Percentiles rank a stretch among this genome's conserved stretches.
Conservation (phyloP, 768 basidiomycete genomes). For the Leccinum obscurum region DNA sequence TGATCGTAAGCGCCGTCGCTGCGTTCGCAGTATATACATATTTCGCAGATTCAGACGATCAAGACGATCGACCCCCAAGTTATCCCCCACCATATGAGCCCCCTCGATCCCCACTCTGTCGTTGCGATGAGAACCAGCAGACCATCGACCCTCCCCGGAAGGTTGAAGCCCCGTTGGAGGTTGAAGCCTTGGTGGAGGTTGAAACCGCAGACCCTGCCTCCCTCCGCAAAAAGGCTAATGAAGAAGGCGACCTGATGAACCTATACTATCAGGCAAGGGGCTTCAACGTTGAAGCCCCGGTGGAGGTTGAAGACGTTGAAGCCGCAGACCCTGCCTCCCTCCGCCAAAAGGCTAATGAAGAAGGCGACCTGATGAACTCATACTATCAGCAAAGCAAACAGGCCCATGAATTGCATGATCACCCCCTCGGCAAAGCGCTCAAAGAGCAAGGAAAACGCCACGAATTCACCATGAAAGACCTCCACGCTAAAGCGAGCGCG, state of each 20-base stretch:
- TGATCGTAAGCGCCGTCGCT: constrained; percentile 11
- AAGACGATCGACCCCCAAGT: constrained; percentile 5
- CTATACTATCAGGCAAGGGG: constrained; percentile 44
- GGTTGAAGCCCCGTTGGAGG: neutral
- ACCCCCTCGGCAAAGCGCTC: constrained; percentile 32
- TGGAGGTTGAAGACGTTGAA: too few relatives aligned
- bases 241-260: constrained; percentile 77
- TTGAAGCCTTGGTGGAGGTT: neutral
- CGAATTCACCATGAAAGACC: constrained; percentile 66
- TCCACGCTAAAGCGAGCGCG: constrained; percentile 78
- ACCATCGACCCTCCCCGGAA: neutral
- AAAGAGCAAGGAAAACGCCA: constrained; percentile 80
- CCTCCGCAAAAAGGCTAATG: constrained; percentile 72
- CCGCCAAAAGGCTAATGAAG: too few relatives aligned
- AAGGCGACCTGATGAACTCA: too few relatives aligned
- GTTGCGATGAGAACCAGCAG: constrained; percentile 8
- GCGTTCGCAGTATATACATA: constrained; percentile 8
- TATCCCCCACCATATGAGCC: neutral
- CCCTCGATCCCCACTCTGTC: neutral
- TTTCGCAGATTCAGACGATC: constrained; percentile 3
- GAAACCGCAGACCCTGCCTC: constrained; percentile 45
- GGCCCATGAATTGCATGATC: too few relatives aligned
- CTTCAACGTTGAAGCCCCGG: too few relatives aligned
- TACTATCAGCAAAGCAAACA: too few relatives aligned
- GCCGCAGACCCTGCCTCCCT: too few relatives aligned